Evolutionary conservation across 2,329 filamentous ascomycete genomes (phyloP).

Genomic region (Aureobasidium subglaciale): DNA sequence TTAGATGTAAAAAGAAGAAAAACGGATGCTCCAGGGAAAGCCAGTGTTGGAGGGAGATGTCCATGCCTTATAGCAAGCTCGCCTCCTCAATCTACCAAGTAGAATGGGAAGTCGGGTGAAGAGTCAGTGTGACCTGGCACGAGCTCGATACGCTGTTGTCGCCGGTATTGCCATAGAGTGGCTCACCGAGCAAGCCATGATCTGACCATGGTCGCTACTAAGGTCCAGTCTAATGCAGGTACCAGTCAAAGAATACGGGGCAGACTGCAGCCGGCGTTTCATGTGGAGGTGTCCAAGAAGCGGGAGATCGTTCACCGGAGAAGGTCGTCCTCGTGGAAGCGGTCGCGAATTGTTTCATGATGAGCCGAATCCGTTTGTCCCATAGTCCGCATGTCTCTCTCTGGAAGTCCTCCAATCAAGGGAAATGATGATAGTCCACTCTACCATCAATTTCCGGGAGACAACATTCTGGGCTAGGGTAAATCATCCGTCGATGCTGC

Average conservation of each 20-base stretch:
- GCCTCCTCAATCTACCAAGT: neutral
- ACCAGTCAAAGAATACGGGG: constrained; percentile 10
- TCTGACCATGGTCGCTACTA: constrained; percentile 8
- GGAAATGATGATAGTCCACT: constrained; percentile 7
- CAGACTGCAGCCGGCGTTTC: constrained; percentile 12
- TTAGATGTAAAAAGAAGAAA: constrained; percentile 20
- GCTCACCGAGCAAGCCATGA: constrained; percentile 3
- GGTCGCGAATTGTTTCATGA: neutral
- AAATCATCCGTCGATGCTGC: constrained; percentile 13
- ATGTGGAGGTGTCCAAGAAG: constrained; percentile 7
- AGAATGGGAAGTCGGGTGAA: neutral
- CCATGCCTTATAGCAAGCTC: constrained; percentile 7
- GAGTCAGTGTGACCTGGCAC: constrained; percentile 11
- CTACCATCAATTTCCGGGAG: neutral
- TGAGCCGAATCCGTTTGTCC: neutral
- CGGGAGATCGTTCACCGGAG: constrained; percentile 8
- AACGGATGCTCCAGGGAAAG: constrained; percentile 20
- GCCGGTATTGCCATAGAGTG: constrained; percentile 4
- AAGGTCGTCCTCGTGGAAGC: constrained; percentile 5
- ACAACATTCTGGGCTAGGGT: neutral
- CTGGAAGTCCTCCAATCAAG: constrained; percentile 5
- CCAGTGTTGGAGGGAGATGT: neutral
- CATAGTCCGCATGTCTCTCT: constrained; percentile 3
- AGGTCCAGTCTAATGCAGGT: constrained; percentile 12
- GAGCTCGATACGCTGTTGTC: constrained; percentile 12